These are phyloP conservation scores for Acanthamoeba castellanii DNA, from an alignment of 208 protist species.

Conservation along the genomic window DNA sequence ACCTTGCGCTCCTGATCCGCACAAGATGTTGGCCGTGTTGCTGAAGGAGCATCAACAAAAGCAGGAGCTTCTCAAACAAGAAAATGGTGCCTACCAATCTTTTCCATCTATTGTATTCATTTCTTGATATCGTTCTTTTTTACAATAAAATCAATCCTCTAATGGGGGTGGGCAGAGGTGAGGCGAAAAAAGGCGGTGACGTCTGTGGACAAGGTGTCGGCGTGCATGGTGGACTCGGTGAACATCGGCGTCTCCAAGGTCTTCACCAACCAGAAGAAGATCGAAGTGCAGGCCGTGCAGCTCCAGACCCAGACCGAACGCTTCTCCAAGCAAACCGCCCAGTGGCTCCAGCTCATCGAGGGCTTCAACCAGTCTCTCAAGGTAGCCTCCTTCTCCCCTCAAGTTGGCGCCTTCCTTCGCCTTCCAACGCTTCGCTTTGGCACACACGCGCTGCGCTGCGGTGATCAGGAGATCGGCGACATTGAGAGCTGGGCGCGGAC, in stretches of 20 bases:
- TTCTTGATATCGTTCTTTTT: background rate
- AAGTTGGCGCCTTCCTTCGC: background rate
- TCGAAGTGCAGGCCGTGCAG: slow-evolving; percentile 68
- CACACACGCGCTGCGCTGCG: background rate
- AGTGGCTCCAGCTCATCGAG: slow-evolving; percentile 77
- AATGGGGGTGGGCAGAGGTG: background rate
- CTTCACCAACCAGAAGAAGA: slow-evolving; percentile 76
- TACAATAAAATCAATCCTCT: background rate
- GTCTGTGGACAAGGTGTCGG: slow-evolving; percentile 63
- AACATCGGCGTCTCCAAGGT: slow-evolving; percentile 77
- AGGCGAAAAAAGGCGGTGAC: slow-evolving; percentile 63
- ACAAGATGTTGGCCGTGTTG: slow-evolving; percentile 66
- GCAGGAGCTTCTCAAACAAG: slow-evolving; percentile 59
- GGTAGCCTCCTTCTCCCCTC: slow-evolving; percentile 29
- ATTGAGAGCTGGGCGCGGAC: slow-evolving; percentile 74
- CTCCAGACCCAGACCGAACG: slow-evolving; percentile 73
- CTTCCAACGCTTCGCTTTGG: background rate
- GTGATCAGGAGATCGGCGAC: slow-evolving; percentile 72
- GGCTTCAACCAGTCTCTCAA: slow-evolving; percentile 76
- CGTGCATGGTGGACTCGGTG: slow-evolving; percentile 74
- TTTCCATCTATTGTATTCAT: background rate
- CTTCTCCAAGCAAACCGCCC: slow-evolving; percentile 67
- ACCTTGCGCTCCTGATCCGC: background rate
- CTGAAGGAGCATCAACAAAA: slow-evolving; percentile 77
- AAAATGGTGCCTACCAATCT: slow-evolving; percentile 43